Base-by-base conservation (phyloP, 257 asterid genomes). In the Prunella vulgaris region DNA sequence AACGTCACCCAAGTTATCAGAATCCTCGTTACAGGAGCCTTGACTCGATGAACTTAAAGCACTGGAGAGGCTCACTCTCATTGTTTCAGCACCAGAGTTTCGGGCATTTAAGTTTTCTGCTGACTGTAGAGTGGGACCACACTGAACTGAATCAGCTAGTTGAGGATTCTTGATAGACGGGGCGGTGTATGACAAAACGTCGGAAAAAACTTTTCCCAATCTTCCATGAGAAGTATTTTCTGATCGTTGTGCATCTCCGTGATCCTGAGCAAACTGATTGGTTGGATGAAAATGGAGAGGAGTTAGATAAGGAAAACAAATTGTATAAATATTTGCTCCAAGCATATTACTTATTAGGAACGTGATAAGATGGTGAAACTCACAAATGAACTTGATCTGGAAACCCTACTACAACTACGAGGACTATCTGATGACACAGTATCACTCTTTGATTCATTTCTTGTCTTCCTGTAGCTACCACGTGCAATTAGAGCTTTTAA, bases 41-140 rank as follows among this genome's bases (percentile, higher is more conserved):
- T 90, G 98, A 75, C 98, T 93, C 6, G 98, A 93, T 58, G 95
- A 88, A 79, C 98, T 93, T 54, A 89, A 70, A 40, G 92, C 95
- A 71, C 98, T 93, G 10, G 96, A 93, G 48, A 93, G 84, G 83
- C 98, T 93, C 76, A 84, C 81, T 58, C 98, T 81, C 70, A 83
- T 25, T 60, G 86, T 66, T 42, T 88, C 97, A 8, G 80, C 68
- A 38, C 90, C 84, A 20, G 97, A 86, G 64, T 64, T 53, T 76
- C 90, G 85, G 54, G 75, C 74, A 58, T 78, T 84, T 49, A 82
- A 20, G 85, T 68, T 78, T 61, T 85, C 97, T 22, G 52, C 74
- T 18, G 83, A 51, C 27, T 69, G 82, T 7, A 58, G 68, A 56
- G 71, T 68, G 56, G 76, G 68, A 59, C 83, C 58, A 65, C 37